Conservation (phyloP, 108 stramenopile species). For the Cyclotella distinguenda region DNA sequence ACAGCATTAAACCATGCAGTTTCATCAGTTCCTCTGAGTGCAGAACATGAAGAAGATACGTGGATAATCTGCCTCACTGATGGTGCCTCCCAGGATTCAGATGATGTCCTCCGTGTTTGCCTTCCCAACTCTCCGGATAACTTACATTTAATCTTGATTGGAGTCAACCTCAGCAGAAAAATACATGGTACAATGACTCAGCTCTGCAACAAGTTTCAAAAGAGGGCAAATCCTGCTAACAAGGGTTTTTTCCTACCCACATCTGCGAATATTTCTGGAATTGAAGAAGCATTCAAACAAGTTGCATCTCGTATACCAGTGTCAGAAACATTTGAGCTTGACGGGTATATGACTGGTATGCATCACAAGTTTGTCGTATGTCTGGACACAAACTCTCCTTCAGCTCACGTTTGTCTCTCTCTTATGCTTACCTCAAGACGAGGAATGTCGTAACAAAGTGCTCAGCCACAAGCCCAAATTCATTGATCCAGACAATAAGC, state of each 20-base stretch:
- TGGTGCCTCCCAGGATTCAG: constrained; percentile 15
- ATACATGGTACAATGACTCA: constrained; percentile 4
- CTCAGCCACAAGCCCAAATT: constrained; percentile 12
- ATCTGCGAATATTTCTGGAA: constrained; percentile 12
- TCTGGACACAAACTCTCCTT: too few species aligned
- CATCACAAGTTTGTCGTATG: too few species aligned
- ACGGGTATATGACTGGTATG: constrained; percentile 25
- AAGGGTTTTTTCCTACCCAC: constrained; percentile 33
- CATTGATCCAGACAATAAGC: constrained; percentile 10
- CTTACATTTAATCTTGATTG: constrained; percentile 24
- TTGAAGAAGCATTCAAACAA: constrained; percentile 19
- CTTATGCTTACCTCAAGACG: too few species aligned
- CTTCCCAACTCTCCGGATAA: constrained; percentile 14
- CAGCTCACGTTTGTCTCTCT: too few species aligned
- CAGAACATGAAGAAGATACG: background rate
- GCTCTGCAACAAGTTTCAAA: constrained; percentile 21
- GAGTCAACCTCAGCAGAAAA: constrained; percentile 7
- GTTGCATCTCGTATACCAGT: constrained; percentile 20
- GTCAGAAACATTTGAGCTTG: constrained; percentile 33
- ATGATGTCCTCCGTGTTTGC: background rate
- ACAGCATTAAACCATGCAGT: constrained; percentile 12
- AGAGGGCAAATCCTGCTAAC: background rate
- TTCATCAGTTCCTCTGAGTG: background rate
- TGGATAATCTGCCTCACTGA: constrained; percentile 37
- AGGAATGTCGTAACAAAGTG: constrained; percentile 13